These are phyloP conservation scores for Pyrrhoderma noxium DNA, from an alignment of 1,284 basidiomycete species.

Conservation along the genomic window DNA sequence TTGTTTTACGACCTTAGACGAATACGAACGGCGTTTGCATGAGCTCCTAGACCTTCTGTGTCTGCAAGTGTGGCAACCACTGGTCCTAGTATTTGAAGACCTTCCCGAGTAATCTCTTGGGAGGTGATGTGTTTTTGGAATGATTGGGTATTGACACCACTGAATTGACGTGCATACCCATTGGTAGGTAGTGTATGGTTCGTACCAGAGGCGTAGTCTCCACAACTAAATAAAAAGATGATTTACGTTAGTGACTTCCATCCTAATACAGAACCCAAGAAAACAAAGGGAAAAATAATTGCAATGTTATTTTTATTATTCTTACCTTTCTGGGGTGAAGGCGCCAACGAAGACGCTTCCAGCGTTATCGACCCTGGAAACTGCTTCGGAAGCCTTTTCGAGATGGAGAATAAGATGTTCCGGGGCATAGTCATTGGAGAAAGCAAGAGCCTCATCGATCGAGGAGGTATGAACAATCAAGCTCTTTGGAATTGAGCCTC, in stretches of 20 bases:
- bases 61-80: constrained; percentile 88
- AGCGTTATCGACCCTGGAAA: constrained; percentile 77
- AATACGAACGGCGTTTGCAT: constrained; percentile 83
- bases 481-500: constrained; percentile 87
- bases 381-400: constrained; percentile 57
- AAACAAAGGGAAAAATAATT: background rate
- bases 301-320: too few species aligned
- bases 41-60: constrained; percentile 91
- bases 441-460: constrained; percentile 73
- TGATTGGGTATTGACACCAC: constrained; percentile 93
- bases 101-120: constrained; percentile 81
- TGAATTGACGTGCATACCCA: constrained; percentile 96
- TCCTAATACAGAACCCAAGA: constrained; percentile 1
- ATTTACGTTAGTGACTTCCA: constrained; percentile 9
- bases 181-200: constrained; percentile 97
- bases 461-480: constrained; percentile 74
- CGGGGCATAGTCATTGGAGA: constrained; percentile 97
- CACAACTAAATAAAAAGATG: constrained; percentile 54
- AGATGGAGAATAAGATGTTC: constrained; percentile 94
- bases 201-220: constrained; percentile 97
- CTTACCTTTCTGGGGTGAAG: constrained; percentile 89
- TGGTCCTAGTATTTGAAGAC: constrained; percentile 78
- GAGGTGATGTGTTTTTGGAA: constrained; percentile 99
- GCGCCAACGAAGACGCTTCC: constrained; percentile 96
- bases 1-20: constrained; percentile 36